phyloP scores from a whole-genome alignment of 768 basidiomycete species.

The Saitozyma podzolica region DNA sequence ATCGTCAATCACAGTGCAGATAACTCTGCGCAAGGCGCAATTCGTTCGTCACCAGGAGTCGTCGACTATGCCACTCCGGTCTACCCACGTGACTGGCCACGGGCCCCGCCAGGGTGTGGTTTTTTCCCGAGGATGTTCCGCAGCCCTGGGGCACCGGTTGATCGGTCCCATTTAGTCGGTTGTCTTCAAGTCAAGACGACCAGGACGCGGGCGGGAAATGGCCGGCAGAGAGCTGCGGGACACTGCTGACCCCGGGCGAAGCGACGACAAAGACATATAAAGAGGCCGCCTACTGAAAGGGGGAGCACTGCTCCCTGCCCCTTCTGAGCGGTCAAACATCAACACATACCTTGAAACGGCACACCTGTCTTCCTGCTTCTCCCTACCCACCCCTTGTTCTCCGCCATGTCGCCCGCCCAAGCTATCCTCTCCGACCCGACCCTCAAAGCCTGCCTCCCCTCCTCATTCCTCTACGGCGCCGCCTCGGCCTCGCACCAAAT shows the following conservation, averaged over 20 bases:
- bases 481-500: constrained; percentile 33
- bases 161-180: too few species aligned
- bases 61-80: too few species aligned
- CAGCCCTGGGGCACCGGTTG: too few species aligned
- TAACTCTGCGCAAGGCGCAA: too few species aligned
- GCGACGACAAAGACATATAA: not conserved
- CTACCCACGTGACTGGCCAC: too few species aligned
- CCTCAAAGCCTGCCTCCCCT: constrained; percentile 14
- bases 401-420: constrained; percentile 4
- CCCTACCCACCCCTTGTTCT: not conserved
- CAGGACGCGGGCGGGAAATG: not conserved
- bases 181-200: too few species aligned
- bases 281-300: not conserved
- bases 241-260: not conserved
- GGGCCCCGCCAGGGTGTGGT: too few species aligned
- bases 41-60: too few species aligned
- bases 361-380: not conserved
- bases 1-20: too few species aligned
- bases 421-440: constrained; percentile 12
- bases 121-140: too few species aligned
- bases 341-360: not conserved
- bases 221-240: not conserved
- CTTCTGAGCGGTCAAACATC: not conserved
- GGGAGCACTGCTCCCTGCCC: not conserved
- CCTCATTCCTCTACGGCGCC: constrained; percentile 23